A percentile compares a stretch with the other conserved stretches of the same genome.
Evolutionary conservation across 2,329 filamentous ascomycete genomes (phyloP).

Genomic region (Aspergillus pseudoglaucus): DNA sequence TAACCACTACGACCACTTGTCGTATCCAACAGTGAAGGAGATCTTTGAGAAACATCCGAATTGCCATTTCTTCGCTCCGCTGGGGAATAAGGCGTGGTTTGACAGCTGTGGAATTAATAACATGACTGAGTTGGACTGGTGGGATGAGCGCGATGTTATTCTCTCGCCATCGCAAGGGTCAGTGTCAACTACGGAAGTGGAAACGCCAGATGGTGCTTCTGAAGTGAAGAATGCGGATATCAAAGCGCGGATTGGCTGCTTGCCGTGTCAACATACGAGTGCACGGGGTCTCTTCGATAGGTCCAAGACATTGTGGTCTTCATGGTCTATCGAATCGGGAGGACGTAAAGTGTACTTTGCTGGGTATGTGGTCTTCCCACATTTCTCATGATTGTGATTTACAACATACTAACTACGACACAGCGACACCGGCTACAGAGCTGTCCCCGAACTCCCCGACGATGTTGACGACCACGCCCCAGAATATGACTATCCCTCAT

Average conservation of each 20-base stretch:
- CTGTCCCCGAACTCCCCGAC: conserved; percentile 59
- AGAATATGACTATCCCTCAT: conserved; percentile 62
- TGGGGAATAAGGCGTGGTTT: conserved; percentile 83
- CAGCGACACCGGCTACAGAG: conserved; percentile 85
- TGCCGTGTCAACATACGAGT: conserved; percentile 79
- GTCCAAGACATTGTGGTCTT: conserved; percentile 75
- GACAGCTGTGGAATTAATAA: conserved; percentile 60
- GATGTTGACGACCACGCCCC: conserved; percentile 65
- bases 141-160: conserved; percentile 73
- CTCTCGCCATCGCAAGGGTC: conserved; percentile 42
- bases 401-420: conserved; percentile 14
- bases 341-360: conserved; percentile 79
- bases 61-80: conserved; percentile 79
- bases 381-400: conserved; percentile 4
- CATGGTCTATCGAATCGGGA: conserved; percentile 71
- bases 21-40: conserved; percentile 65
- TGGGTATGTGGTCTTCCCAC: conserved; percentile 38
- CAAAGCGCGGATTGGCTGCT: conserved; percentile 64
- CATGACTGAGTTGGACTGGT: conserved; percentile 91
- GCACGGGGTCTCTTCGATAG: conserved; percentile 64
- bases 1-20: conserved; percentile 90
- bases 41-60: conserved; percentile 65
- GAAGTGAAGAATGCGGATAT: conserved; percentile 44
- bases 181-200: conserved; percentile 18
- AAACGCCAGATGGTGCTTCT: conserved; percentile 16